Conservation (phyloP, 371 early-diverging fungal species). For the Umbelopsis sp. region DNA sequence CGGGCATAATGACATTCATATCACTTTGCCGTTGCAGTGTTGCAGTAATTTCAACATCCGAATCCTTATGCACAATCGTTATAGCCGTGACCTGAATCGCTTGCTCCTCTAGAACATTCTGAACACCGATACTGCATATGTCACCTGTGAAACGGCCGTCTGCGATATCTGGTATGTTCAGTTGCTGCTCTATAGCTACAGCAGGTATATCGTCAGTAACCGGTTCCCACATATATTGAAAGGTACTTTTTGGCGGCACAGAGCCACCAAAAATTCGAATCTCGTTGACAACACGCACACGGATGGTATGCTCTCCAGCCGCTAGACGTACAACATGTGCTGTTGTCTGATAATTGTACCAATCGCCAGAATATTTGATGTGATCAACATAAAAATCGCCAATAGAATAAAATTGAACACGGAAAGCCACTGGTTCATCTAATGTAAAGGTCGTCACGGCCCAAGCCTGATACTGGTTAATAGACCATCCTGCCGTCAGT, state of each 20-base stretch:
- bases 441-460: slow-evolving; percentile 39
- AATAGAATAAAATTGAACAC: slow-evolving; percentile 45
- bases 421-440: slow-evolving; percentile 21
- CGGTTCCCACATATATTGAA: slow-evolving; percentile 19
- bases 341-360: slow-evolving; percentile 45
- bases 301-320: slow-evolving; percentile 52
- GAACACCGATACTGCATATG: slow-evolving; percentile 17
- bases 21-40: neutral
- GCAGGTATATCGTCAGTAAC: neutral
- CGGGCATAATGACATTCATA: neutral
- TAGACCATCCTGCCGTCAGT: slow-evolving; percentile 59
- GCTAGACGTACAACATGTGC: slow-evolving; percentile 39
- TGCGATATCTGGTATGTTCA: slow-evolving; percentile 2
- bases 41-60: neutral
- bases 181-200: slow-evolving; percentile 7
- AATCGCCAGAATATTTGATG: slow-evolving; percentile 45
- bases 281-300: slow-evolving; percentile 64
- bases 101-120: slow-evolving; percentile 19
- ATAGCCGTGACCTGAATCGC: slow-evolving; percentile 15
- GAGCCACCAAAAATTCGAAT: slow-evolving; percentile 67
- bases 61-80: neutral
- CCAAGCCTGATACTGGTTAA: slow-evolving; percentile 60
- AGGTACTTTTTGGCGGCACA: slow-evolving; percentile 50
- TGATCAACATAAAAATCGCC: slow-evolving; percentile 51
- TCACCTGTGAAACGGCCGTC: slow-evolving; percentile 17